Conservation (phyloP, 2,329 filamentous ascomycete species). For the Paraconiothyrium sp. region DNA sequence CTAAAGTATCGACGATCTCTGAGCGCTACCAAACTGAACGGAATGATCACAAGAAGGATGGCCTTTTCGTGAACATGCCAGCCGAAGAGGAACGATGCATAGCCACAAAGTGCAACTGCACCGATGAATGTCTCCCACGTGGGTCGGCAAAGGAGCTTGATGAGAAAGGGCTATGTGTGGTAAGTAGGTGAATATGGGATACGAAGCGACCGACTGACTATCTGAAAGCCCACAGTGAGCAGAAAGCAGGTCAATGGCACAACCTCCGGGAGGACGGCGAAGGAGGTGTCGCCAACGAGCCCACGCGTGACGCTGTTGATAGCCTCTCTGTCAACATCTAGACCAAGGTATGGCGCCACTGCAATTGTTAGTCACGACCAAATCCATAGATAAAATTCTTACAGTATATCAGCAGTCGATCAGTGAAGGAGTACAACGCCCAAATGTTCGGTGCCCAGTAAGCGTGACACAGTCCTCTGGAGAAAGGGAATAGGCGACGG, state of each 20-base stretch:
- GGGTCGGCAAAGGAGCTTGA: conserved; percentile 82
- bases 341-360: conserved; percentile 84
- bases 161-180: conserved; percentile 59
- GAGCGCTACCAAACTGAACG: conserved; percentile 91
- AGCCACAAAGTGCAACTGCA: conserved; percentile 89
- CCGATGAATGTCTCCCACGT: conserved; percentile 92
- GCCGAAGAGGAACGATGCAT: conserved; percentile 95
- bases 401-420: conserved; percentile 85
- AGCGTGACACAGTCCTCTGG: conserved; percentile 90
- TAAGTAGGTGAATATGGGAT: conserved; percentile 23
- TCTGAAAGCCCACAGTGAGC: conserved; percentile 83
- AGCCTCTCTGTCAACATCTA: conserved; percentile 77
- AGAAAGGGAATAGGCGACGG: conserved; percentile 90
- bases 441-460: conserved; percentile 99
- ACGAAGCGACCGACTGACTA: conserved; percentile 55
- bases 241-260: conserved; percentile 81
- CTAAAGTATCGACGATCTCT: conserved; percentile 89
- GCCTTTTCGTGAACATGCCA: conserved; percentile 99
- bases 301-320: conserved; percentile 91
- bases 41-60: conserved; percentile 90
- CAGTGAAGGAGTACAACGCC: conserved; percentile 94
- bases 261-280: conserved; percentile 90
- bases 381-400: conserved; percentile 44
- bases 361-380: conserved; percentile 44
- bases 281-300: conserved; percentile 90